These are phyloP conservation scores for Geum urbanum DNA, from an alignment of 306 rosid species.

Conservation along the genomic window DNA sequence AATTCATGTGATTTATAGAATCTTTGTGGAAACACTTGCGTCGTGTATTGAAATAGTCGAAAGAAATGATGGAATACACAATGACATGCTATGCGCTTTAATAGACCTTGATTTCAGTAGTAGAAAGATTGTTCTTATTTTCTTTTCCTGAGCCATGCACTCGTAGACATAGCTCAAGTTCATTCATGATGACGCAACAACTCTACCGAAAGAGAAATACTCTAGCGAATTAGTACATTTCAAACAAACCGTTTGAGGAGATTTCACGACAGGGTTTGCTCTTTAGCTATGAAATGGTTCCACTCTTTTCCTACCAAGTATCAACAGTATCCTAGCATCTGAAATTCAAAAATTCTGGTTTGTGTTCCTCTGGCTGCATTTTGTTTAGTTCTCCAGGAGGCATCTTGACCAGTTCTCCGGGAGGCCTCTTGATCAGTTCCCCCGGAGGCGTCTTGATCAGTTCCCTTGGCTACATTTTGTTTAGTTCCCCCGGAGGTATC, in stretches of 20 bases:
- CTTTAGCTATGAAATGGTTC: background rate
- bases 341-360: background rate
- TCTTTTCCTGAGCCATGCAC: background rate
- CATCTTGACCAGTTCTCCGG: background rate
- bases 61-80: constrained; percentile 11
- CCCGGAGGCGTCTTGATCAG: background rate
- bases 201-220: background rate
- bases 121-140: background rate
- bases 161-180: background rate
- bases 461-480: background rate
- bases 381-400: background rate
- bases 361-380: background rate
- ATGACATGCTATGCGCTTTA: constrained; percentile 7
- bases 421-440: background rate
- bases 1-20: constrained; percentile 26
- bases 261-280: background rate
- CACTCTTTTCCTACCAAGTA: background rate
- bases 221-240: background rate
- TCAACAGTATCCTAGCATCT: background rate
- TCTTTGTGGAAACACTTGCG: constrained; percentile 4
- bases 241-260: background rate
- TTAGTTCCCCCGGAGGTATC: background rate
- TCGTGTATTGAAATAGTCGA: constrained; percentile 20
- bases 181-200: background rate
- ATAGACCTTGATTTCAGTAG: constrained; percentile 9